phyloP scores from a whole-genome alignment of 2,329 filamentous ascomycete genomes.

The Stromatinia cepivora region DNA sequence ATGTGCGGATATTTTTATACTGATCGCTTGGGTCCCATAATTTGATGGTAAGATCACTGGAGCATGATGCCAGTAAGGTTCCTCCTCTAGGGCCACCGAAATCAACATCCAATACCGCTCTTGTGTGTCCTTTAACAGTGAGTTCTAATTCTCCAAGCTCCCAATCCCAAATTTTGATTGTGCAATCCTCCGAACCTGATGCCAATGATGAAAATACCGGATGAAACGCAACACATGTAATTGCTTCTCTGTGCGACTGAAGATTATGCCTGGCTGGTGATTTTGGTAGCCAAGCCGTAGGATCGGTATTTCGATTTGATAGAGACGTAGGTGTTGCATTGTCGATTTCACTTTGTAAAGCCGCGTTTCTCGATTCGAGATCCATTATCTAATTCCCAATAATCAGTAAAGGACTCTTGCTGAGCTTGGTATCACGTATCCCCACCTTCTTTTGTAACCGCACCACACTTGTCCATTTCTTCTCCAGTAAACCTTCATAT shows the following conservation, averaged over 20 bases:
- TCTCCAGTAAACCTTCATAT: slow-evolving; percentile 91
- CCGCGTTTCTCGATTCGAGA: slow-evolving; percentile 71
- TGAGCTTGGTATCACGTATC: slow-evolving; percentile 20
- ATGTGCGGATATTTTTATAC: slow-evolving; percentile 91
- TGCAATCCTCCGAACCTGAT: slow-evolving; percentile 87
- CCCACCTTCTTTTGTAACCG: slow-evolving; percentile 89
- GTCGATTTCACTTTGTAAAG: slow-evolving; percentile 80
- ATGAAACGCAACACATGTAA: slow-evolving; percentile 90
- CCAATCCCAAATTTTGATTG: slow-evolving; percentile 98
- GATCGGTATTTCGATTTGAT: slow-evolving; percentile 78
- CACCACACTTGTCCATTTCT: slow-evolving; percentile 98
- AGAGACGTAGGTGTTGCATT: slow-evolving; percentile 75
- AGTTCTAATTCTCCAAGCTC: slow-evolving; percentile 86
- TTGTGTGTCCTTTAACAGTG: slow-evolving; percentile 90
- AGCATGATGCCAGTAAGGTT: slow-evolving; percentile 68
- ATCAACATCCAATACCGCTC: slow-evolving; percentile 83
- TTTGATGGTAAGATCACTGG: slow-evolving; percentile 88
- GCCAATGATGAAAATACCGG: slow-evolving; percentile 88
- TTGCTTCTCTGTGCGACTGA: slow-evolving; percentile 76
- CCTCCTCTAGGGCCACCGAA: slow-evolving; percentile 82
- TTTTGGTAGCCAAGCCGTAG: slow-evolving; percentile 81
- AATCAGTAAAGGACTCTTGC: slow-evolving; percentile 21
- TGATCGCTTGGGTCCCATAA: slow-evolving; percentile 90
- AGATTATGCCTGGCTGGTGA: slow-evolving; percentile 78
- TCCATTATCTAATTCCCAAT: slow-evolving; percentile 76